Evolutionary conservation across 2,329 filamentous ascomycete species (phyloP), one percentile per base, ranked within the genome.

Genomic region (Fusarium mangiferae): DNA sequence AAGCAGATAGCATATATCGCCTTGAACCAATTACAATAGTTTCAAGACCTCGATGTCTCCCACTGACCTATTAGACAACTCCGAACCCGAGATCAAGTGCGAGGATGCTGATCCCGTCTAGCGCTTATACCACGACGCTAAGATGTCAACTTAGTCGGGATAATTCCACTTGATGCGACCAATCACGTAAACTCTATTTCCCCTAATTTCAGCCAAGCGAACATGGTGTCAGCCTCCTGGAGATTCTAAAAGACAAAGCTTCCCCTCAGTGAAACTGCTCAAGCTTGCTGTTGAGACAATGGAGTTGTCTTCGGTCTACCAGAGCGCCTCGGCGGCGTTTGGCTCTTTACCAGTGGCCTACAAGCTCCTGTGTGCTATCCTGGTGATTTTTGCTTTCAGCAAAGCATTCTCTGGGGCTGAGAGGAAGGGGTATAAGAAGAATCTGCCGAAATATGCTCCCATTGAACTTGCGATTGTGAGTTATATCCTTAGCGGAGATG

Each of bases 401-500:
- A 60, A 30, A 24, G 26, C 36, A 10, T 46, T 54, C 9, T 26
- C 24, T 8, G 41, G 46, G 4, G 18, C 42, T 1, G 41, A 54
- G 26, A 12, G 6, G 7, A 17, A 59, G 11, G 33, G 17, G 7
- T 54, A 24, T 12, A 58, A n/a, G 6, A 56, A n/a, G 9, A 24
- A 45, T 3, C 46, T 75, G 4, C 62, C 73, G 14, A 38, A 49
- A 6, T 75, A 66, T 54, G 57, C 62, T 5, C 62, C 63, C 13
- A 48, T 69, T 22, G 73, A 75, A n/a, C 52, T 75, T 30, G 70
- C 52, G 15, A 42, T 75, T 42, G 62, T 57, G 2, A 61, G 62
- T 39, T 71, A 71, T 24, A 38, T 74, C 9, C 55, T 75, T 30
- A 58, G 62, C 3, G 60, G 66, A 20, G 59, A 75, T 42, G 73